Evolutionary conservation across 2,329 filamentous ascomycete species (phyloP).

Genomic region (Diaporthe aspalathi): DNA sequence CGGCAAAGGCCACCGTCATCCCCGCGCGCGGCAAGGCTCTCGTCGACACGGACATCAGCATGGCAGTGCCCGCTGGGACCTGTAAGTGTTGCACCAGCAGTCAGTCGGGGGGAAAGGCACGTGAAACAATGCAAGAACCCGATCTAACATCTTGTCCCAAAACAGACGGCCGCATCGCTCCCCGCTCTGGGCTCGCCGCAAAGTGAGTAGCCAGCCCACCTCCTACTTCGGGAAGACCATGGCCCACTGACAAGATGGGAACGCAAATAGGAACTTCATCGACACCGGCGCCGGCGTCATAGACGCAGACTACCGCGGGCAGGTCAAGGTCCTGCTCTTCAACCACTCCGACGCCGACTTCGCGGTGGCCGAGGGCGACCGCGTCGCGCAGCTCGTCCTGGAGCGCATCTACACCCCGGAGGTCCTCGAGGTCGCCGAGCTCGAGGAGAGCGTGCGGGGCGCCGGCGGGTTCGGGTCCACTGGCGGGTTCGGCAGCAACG

Average conservation of each 20-base stretch:
- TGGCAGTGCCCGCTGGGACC: slow-evolving; percentile 89
- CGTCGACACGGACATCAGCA: slow-evolving; percentile 90
- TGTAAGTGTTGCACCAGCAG: slow-evolving; percentile 66
- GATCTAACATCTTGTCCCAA: background rate
- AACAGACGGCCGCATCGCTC: slow-evolving; percentile 87
- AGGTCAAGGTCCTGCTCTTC: slow-evolving; percentile 93
- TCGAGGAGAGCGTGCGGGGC: slow-evolving; percentile 91
- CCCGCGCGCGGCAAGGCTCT: slow-evolving; percentile 86
- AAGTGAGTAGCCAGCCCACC: slow-evolving; percentile 59
- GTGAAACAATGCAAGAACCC: background rate
- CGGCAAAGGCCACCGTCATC: slow-evolving; percentile 77
- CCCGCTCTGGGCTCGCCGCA: slow-evolving; percentile 87
- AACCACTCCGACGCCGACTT: slow-evolving; percentile 90
- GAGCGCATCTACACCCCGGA: slow-evolving; percentile 96
- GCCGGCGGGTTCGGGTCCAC: slow-evolving; percentile 94
- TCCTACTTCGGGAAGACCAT: too few relatives aligned
- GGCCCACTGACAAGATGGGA: background rate
- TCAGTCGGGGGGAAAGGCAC: background rate
- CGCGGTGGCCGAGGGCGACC: slow-evolving; percentile 83
- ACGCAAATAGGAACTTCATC: slow-evolving; percentile 82
- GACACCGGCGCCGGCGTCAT: slow-evolving; percentile 97
- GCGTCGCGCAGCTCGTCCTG: slow-evolving; percentile 91
- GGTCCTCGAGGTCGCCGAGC: slow-evolving; percentile 86
- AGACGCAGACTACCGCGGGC: slow-evolving; percentile 95
- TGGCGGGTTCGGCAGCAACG: slow-evolving; percentile 56